Base-by-base conservation (phyloP, 257 asterid genomes). In the Fraxinus anomala region DNA sequence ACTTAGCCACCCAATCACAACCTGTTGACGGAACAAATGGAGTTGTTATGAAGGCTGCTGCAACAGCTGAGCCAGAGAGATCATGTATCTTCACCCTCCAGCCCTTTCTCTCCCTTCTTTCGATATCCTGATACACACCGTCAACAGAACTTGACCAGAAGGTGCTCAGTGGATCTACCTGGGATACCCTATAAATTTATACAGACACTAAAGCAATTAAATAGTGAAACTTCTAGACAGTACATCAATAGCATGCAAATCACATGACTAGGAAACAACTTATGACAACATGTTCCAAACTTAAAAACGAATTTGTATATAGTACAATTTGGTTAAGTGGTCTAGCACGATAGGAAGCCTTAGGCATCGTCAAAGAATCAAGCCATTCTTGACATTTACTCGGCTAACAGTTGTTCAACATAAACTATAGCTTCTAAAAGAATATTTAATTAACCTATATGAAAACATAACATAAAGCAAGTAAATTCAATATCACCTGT, bases 1-100 rank as follows among this genome's bases (percentile, higher is more conserved):
- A 93, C 80, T 89, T 89, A 1, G 97, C 94, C 68, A 95, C 99
- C 96, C 94, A 91, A 86, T 95, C 99, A 83, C 99, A 86, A 72
- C 99, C 97, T 36, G 97, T 80, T 76, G 97, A 88, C 14, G 99
- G 99, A 67, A 95, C 99, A 56, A 95, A 95, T 0, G 99, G 99
- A 67, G 98, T 95, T 8, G 96, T 91, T 75, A 95, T 95, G 89
- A 95, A 95, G 72, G 99, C 98, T 68, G 99, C 97, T 30, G 97
- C 96, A 14, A 95, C 95, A 10, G 97, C 99, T 0, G 99, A 91
- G 73, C 98, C 99, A 0, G 99, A 95, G 79, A 95, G 96, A 49
- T 95, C 98, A 13, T 95, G 97, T 77, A 95, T 90, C 85, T 90
- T 92, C 82, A 95, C 97, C 85, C 83, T 93, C 99, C 99, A 95